These are phyloP conservation scores for Kodamaea plutei DNA, from an alignment of 1,139 yeast genomes.

Conservation along the genomic window DNA sequence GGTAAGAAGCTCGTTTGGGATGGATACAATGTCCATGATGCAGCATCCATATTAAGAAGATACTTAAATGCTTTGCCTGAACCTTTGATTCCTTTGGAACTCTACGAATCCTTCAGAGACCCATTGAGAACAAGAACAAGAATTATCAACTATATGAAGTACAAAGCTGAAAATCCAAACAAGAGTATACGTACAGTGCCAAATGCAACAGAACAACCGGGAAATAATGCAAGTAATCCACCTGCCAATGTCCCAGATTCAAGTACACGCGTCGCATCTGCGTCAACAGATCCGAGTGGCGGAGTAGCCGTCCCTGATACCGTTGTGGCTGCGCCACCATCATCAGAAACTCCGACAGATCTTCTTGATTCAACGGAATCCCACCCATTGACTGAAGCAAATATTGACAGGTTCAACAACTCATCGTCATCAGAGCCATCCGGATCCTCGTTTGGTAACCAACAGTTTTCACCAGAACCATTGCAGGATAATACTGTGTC, in stretches of 20 bases:
- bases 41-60: constrained; percentile 84
- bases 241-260: constrained; percentile 1
- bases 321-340: neutral
- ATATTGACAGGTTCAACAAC: constrained; percentile 24
- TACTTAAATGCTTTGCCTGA: constrained; percentile 87
- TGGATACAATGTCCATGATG: constrained; percentile 96
- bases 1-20: constrained; percentile 90
- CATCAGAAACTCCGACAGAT: constrained; percentile 5
- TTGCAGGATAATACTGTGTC: constrained; percentile 1
- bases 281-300: neutral
- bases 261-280: constrained; percentile 1
- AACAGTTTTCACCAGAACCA: constrained; percentile 4
- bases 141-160: constrained; percentile 59
- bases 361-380: constrained; percentile 16
- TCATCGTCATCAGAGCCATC: constrained; percentile 9
- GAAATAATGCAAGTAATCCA: neutral
- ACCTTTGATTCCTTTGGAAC: constrained; percentile 77
- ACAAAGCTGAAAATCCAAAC: constrained; percentile 44
- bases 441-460: constrained; percentile 3
- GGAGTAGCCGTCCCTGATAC: neutral
- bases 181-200: constrained; percentile 12
- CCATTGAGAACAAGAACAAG: constrained; percentile 64
- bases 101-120: constrained; percentile 75
- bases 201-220: constrained; percentile 11
- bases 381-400: constrained; percentile 31